Conservation (phyloP, 2,329 filamentous ascomycete genomes). For the Sarocladiaceae sp. region DNA sequence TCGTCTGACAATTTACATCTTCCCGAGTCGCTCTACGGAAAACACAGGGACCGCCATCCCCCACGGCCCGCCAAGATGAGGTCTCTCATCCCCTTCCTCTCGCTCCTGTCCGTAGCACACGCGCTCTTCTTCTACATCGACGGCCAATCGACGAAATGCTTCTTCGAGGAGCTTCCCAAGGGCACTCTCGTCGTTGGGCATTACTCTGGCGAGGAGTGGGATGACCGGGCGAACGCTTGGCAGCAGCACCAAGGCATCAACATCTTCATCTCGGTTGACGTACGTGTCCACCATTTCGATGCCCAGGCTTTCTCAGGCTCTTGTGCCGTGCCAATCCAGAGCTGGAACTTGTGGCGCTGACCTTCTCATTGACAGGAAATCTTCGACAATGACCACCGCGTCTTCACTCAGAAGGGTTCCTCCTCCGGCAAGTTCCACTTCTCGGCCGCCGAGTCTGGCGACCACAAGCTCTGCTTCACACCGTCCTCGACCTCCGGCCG, state of each 20-base stretch:
- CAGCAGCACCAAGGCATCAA: conserved; percentile 66
- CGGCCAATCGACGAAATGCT: conserved; percentile 80
- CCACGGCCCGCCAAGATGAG: conserved; percentile 41
- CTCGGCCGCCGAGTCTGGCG: conserved; percentile 86
- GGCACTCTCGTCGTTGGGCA: conserved; percentile 93
- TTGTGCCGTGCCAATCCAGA: not conserved
- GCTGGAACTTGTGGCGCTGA: not conserved
- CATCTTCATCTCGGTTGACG: conserved; percentile 87
- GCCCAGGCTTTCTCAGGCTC: conserved; percentile 8
- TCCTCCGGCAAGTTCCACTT: conserved; percentile 86
- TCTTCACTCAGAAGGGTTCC: conserved; percentile 78
- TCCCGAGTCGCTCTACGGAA: not conserved
- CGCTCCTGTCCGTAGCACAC: conserved; percentile 60
- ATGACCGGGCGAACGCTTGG: conserved; percentile 63
- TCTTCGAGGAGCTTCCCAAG: conserved; percentile 97
- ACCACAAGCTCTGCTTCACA: conserved; percentile 93
- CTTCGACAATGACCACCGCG: conserved; percentile 96
- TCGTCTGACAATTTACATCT: not conserved
- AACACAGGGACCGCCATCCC: not conserved
- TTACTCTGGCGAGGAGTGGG: conserved; percentile 81
- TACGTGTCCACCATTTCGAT: conserved; percentile 30
- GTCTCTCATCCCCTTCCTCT: conserved; percentile 57
- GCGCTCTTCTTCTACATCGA: conserved; percentile 97
- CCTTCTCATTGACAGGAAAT: conserved; percentile 52
- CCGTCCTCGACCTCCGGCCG: conserved; percentile 67